phyloP scores from a whole-genome alignment of 2,329 filamentous ascomycete species.

The Colletotrichum limetticola region DNA sequence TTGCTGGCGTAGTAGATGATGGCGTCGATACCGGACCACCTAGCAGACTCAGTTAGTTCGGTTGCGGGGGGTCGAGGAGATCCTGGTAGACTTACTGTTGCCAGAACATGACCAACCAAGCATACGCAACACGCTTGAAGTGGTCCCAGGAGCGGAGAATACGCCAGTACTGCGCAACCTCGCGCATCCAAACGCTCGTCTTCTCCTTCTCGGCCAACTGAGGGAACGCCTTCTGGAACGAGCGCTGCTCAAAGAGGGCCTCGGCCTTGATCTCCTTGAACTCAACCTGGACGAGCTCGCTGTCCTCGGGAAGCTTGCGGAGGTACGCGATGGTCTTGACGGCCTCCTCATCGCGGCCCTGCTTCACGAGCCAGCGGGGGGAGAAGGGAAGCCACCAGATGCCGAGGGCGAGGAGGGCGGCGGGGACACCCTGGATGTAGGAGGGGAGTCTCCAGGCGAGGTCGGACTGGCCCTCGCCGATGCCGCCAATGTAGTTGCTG shows the following conservation, averaged over 20 bases:
- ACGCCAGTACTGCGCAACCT: conserved; percentile 62
- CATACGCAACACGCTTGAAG: conserved; percentile 57
- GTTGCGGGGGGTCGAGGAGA: neutral
- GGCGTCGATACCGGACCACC: conserved; percentile 42
- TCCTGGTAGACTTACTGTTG: conserved; percentile 52
- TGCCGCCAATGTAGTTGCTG: conserved; percentile 59
- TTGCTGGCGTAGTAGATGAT: conserved; percentile 63
- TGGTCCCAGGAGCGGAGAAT: conserved; percentile 60
- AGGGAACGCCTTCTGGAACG: conserved; percentile 56
- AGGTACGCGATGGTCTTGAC: conserved; percentile 64
- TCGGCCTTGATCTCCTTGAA: conserved; percentile 56
- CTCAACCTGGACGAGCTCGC: conserved; percentile 67
- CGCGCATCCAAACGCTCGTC: conserved; percentile 52
- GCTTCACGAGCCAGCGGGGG: conserved; percentile 50
- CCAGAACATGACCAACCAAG: conserved; percentile 59
- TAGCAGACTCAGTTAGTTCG: neutral
- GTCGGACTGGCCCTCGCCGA: conserved; percentile 53
- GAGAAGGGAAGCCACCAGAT: conserved; percentile 52
- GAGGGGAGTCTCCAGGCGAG: conserved; percentile 57
- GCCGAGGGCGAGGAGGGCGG: conserved; percentile 46
- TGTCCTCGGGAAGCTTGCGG: conserved; percentile 67
- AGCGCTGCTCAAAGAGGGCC: conserved; percentile 52
- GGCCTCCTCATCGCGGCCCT: conserved; percentile 46
- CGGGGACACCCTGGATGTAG: conserved; percentile 55
- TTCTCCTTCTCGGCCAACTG: conserved; percentile 51